Conservation (phyloP, 2,329 filamentous ascomycete species). For the Pseudopithomyces chartarum region DNA sequence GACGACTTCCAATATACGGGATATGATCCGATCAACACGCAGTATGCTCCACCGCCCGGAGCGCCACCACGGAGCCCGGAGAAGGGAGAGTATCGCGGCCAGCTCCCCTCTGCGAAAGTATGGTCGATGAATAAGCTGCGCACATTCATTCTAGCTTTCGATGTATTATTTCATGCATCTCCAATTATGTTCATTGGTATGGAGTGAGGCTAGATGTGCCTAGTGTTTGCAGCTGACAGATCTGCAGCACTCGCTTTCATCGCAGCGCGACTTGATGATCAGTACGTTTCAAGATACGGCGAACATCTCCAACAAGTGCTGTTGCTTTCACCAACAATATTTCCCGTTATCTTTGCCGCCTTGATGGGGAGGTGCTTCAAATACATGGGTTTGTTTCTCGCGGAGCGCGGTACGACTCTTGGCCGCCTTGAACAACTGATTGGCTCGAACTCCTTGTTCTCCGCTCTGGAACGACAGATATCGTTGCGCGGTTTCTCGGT, state of each 20-base stretch:
- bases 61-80: neutral
- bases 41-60: neutral
- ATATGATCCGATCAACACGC: neutral
- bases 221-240: neutral
- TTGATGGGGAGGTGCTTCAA: constrained; percentile 37
- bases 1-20: neutral
- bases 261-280: constrained; percentile 26
- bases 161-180: constrained; percentile 27
- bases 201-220: neutral
- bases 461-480: constrained; percentile 36
- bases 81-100: constrained; percentile 17
- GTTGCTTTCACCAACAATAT: constrained; percentile 34
- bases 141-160: constrained; percentile 24
- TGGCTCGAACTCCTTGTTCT: constrained; percentile 36
- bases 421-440: constrained; percentile 35
- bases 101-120: constrained; percentile 20
- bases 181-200: constrained; percentile 36
- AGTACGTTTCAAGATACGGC: constrained; percentile 21
- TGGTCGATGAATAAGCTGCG: constrained; percentile 25
- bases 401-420: constrained; percentile 36
- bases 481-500: constrained; percentile 28
- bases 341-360: constrained; percentile 36
- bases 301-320: constrained; percentile 20
- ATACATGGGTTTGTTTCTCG: constrained; percentile 29
- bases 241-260: constrained; percentile 28